Conservation (phyloP, 148 eudicot species). For the Persicaria tinctoria region DNA sequence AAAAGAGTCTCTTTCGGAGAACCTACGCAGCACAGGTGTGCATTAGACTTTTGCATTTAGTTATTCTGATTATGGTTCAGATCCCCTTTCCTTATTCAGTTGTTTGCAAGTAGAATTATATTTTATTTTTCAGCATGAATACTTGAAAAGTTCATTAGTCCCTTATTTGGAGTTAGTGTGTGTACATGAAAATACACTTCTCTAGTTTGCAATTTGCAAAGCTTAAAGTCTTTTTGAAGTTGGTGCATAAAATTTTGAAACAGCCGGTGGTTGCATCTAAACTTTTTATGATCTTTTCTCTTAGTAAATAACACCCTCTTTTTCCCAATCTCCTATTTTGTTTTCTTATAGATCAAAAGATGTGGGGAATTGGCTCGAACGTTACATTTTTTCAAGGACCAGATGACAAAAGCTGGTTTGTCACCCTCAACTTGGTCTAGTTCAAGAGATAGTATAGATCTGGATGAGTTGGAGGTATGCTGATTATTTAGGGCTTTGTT, state of each 20-base stretch:
- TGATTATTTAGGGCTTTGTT: not conserved
- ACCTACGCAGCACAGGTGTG: constrained; percentile 86
- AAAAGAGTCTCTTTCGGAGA: constrained; percentile 87
- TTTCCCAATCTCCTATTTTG: not conserved
- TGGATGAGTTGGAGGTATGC: constrained; percentile 71
- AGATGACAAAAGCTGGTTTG: constrained; percentile 61
- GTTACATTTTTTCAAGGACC: constrained; percentile 60
- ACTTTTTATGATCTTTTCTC: not conserved
- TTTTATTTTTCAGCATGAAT: not conserved
- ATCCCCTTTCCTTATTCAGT: not conserved
- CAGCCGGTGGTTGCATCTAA: not conserved
- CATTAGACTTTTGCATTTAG: constrained; percentile 5
- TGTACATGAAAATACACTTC: not conserved
- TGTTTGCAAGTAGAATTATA: not conserved
- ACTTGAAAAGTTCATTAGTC: not conserved
- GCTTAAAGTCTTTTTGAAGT: not conserved
- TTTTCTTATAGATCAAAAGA: constrained; percentile 53
- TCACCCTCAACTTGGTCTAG: constrained; percentile 41
- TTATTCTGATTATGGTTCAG: constrained; percentile 2
- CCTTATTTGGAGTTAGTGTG: not conserved
- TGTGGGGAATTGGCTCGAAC: constrained; percentile 82
- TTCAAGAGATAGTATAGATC: constrained; percentile 24
- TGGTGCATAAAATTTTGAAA: not conserved
- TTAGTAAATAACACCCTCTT: not conserved
- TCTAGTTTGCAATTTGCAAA: not conserved